Percentiles rank a stretch among this genome's conserved stretches.
phyloP scores from a whole-genome alignment of 352 stramenopile genomes.

The Phytophthora macrochlamydospora region DNA sequence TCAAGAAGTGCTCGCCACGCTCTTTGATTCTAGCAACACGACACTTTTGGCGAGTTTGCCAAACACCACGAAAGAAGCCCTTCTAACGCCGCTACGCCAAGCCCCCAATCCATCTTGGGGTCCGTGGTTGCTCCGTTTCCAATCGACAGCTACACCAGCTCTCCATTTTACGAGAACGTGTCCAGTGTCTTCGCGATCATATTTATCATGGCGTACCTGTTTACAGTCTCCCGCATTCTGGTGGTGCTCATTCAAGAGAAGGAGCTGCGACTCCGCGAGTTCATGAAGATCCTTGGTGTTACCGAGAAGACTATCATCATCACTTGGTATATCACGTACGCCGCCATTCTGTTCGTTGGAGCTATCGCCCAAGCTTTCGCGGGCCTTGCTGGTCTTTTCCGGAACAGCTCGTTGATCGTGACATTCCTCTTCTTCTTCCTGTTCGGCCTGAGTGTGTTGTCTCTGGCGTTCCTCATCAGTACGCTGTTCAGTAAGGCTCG shows the following conservation, averaged over 20 bases:
- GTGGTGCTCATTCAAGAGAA: conserved; percentile 90
- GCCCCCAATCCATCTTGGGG: conserved; percentile 49
- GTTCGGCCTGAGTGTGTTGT: conserved; percentile 51
- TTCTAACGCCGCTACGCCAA: conserved; percentile 40
- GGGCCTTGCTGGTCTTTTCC: conserved; percentile 45
- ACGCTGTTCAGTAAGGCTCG: conserved; percentile 77
- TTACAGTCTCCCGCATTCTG: conserved; percentile 83
- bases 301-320: conserved; percentile 67
- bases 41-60: conserved; percentile 19
- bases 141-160: conserved; percentile 39
- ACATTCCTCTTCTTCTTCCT: conserved; percentile 85
- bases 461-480: conserved; percentile 54
- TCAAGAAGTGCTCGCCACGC: conserved; percentile 23
- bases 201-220: conserved; percentile 91
- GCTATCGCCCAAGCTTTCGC: conserved; percentile 58
- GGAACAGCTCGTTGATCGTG: conserved; percentile 46
- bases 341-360: conserved; percentile 75
- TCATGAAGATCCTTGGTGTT: conserved; percentile 92
- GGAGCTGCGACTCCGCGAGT: conserved; percentile 86
- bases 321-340: conserved; percentile 89
- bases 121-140: conserved; percentile 41
- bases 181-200: conserved; percentile 74
- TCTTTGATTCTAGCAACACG: background rate
- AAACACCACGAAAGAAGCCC: conserved; percentile 16
- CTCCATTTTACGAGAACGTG: conserved; percentile 60